Conservation (phyloP, 495 filamentous ascomycete species). For the Tuber magnatum region DNA sequence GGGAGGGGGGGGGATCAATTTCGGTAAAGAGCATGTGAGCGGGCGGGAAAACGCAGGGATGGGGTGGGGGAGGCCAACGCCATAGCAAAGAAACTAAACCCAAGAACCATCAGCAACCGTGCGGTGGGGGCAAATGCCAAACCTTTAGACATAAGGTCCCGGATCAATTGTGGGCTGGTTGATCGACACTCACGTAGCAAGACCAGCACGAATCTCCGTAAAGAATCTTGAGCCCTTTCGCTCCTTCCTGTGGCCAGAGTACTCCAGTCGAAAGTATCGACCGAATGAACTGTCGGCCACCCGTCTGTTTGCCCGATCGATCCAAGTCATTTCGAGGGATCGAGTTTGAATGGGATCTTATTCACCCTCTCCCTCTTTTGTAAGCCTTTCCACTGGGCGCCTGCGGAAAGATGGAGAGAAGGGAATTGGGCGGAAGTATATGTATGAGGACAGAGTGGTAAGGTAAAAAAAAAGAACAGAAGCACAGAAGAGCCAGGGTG, state of each 20-base stretch:
- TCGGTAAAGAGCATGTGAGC: constrained; percentile 40
- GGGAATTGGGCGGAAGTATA: not conserved
- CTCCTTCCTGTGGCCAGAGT: constrained; percentile 62
- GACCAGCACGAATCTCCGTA: constrained; percentile 68
- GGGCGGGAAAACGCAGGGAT: not conserved
- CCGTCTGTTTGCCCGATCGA: constrained; percentile 37
- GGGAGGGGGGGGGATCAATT: constrained; percentile 4
- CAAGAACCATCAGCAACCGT: constrained; percentile 13
- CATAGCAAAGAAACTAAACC: constrained; percentile 66
- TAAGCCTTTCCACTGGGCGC: not conserved
- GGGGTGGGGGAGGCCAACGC: constrained; percentile 71
- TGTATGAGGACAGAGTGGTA: not conserved
- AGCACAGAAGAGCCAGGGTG: not conserved
- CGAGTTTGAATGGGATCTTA: not conserved
- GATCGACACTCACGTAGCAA: constrained; percentile 52
- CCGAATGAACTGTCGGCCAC: constrained; percentile 50
- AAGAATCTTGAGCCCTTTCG: constrained; percentile 70
- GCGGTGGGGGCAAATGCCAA: not conserved
- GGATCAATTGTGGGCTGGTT: not conserved
- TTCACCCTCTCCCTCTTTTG: not conserved
- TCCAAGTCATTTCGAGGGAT: constrained; percentile 33
- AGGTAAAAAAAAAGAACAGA: not conserved
- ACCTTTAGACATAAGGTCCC: not conserved
- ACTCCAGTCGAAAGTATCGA: constrained; percentile 65
- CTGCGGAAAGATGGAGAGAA: not conserved